Percentiles rank a stretch among this genome's conserved stretches.
phyloP scores from a whole-genome alignment of 1,284 basidiomycete genomes.

The Pseudozyma sp. region DNA sequence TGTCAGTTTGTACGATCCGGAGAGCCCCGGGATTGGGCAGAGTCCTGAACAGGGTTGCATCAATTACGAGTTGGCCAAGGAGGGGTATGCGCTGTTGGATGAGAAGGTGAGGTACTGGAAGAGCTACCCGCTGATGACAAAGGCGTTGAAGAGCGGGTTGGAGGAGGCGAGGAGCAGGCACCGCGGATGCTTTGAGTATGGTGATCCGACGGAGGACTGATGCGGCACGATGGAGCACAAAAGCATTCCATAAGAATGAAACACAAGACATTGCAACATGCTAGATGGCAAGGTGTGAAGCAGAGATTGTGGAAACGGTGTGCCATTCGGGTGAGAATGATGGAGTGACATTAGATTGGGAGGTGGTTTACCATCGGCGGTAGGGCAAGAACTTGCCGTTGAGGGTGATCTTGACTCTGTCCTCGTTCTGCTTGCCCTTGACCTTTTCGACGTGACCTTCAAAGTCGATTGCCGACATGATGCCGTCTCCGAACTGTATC shows the following conservation, averaged over 20 bases:
- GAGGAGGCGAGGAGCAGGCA: constrained; percentile 52
- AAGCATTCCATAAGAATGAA: not conserved
- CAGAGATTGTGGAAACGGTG: not conserved
- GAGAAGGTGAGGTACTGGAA: constrained; percentile 55
- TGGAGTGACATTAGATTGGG: not conserved
- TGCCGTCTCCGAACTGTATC: constrained; percentile 54
- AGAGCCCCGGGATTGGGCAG: constrained; percentile 36
- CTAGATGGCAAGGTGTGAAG: not conserved
- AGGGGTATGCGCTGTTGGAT: constrained; percentile 58
- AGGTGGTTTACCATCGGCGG: constrained; percentile 43
- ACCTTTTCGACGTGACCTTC: constrained; percentile 60
- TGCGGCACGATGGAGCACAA: not conserved
- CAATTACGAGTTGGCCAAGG: constrained; percentile 54
- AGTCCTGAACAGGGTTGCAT: constrained; percentile 52
- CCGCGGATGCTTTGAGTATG: constrained; percentile 58
- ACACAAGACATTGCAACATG: not conserved
- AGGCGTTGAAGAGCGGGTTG: constrained; percentile 39
- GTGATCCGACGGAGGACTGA: constrained; percentile 55
- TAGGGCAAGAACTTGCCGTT: constrained; percentile 63
- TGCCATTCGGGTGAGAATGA: not conserved
- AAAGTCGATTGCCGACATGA: constrained; percentile 66
- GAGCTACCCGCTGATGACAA: constrained; percentile 43
- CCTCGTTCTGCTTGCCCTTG: constrained; percentile 56
- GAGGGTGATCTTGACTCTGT: constrained; percentile 61
- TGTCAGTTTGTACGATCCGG: constrained; percentile 61